Conservation (phyloP, 2,329 filamentous ascomycete species). For the Hypocrella siamensis region DNA sequence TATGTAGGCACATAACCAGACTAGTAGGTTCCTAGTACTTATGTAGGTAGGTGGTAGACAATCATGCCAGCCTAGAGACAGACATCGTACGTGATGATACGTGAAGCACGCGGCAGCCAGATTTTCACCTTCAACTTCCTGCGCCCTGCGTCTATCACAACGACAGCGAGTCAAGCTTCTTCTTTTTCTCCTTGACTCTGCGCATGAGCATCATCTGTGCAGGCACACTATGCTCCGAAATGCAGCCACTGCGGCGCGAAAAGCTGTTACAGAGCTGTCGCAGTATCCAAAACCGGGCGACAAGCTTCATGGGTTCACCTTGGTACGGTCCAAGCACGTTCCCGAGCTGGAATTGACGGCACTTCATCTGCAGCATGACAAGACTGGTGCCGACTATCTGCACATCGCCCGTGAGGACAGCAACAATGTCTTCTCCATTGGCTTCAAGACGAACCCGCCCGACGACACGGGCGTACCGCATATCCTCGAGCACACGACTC, state of each 20-base stretch:
- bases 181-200: not conserved
- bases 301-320: conserved; percentile 83
- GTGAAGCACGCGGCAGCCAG: too few species aligned
- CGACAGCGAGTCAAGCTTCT: not conserved
- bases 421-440: conserved; percentile 99
- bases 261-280: conserved; percentile 60
- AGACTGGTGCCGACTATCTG: conserved; percentile 89
- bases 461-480: conserved; percentile 94
- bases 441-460: conserved; percentile 96
- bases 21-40: too few species aligned
- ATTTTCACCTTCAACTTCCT: too few species aligned
- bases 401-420: conserved; percentile 89
- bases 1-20: too few species aligned
- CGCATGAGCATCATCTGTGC: not conserved
- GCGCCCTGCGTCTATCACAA: too few species aligned
- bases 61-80: too few species aligned
- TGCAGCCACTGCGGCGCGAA: conserved; percentile 33
- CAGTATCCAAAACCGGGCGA: conserved; percentile 67
- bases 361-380: conserved; percentile 79
- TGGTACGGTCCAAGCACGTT: conserved; percentile 78
- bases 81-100: too few species aligned
- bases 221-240: conserved; percentile 32
- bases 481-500: conserved; percentile 91
- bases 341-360: conserved; percentile 89
- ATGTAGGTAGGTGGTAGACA: too few species aligned